Evolutionary conservation across 371 early-diverging fungal species (phyloP), one percentile per base, ranked within the genome.

Genomic region (Mucor plumbeus): DNA sequence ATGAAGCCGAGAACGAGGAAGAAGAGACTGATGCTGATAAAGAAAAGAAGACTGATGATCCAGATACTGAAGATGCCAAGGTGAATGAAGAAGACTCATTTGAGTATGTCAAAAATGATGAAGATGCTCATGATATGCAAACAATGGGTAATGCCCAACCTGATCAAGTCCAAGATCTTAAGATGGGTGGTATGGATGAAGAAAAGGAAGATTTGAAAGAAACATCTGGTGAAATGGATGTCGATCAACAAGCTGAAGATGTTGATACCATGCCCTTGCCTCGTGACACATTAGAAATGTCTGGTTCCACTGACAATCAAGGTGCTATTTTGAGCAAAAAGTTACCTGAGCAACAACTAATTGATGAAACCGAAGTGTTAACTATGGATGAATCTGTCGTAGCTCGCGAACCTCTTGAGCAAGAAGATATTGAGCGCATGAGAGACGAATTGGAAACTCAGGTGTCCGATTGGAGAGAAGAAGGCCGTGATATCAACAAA

Each of bases 61-160:
- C 82, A 40, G 79, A 88, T 14, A 74, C 79, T 7, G 79, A 76
- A 31, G 79, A 87, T 26, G 80, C 78, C 33, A 79, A 87, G 59
- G 83, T 85, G 17, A 82, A 87, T 59, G 86, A 88, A 61, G 79
- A 88, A 53, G 79, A 87, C 63, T 78, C 83, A 5, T 91, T 90
- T 70, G 95, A 95, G 64, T 93, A 87, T 76, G 81, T 92, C 13
- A 80, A 91, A 71, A 85, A 93, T 41, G 93, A 95, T 66, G 88
- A 91, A 14, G 85, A 90, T 40, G 82, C 89, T 7, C 87, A 89
- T 68, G 92, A 92, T 72, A 80, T 87, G 73, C 93, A 94, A 73
- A 88, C 92, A 7, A 80, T 93, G 84, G 92, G 89, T 41, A 82
- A 86, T 50, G 94, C 95, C 6, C 86, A 84, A 19, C 84, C 87